Evolutionary conservation across 2,329 filamentous ascomycete species (phyloP).

Genomic region (Colletotrichum sp.): DNA sequence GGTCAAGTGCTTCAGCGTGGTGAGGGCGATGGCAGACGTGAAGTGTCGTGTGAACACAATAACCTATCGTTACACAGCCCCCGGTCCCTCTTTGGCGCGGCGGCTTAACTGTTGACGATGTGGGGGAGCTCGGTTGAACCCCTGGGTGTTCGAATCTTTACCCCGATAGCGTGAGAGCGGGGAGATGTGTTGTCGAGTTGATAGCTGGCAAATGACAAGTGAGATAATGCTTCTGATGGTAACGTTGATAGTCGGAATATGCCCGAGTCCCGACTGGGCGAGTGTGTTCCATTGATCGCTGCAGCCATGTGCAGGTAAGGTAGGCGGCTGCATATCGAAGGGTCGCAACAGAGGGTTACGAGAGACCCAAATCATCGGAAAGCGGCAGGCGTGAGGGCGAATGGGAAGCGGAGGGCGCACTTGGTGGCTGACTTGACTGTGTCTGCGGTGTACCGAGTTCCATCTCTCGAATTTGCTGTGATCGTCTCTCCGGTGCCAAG

Average conservation of each 20-base stretch:
- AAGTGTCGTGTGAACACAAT: neutral
- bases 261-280: constrained; percentile 11
- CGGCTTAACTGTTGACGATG: neutral
- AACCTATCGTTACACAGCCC: constrained; percentile 9
- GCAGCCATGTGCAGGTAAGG: neutral
- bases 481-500: neutral
- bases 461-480: neutral
- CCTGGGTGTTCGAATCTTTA: neutral
- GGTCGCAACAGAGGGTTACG: neutral
- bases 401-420: neutral
- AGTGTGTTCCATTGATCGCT: neutral
- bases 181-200: neutral
- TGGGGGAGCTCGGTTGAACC: neutral
- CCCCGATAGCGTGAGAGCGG: constrained; percentile 11
- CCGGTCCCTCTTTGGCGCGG: neutral
- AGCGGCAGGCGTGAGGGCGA: neutral
- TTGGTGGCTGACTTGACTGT: neutral
- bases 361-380: neutral
- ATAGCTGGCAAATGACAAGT: neutral
- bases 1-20: neutral
- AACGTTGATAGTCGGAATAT: constrained; percentile 16
- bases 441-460: neutral
- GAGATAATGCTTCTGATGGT: neutral
- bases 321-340: neutral
- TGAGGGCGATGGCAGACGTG: neutral